phyloP scores from a whole-genome alignment of 495 filamentous ascomycete genomes.

The Beverwykella pulmonaria region DNA sequence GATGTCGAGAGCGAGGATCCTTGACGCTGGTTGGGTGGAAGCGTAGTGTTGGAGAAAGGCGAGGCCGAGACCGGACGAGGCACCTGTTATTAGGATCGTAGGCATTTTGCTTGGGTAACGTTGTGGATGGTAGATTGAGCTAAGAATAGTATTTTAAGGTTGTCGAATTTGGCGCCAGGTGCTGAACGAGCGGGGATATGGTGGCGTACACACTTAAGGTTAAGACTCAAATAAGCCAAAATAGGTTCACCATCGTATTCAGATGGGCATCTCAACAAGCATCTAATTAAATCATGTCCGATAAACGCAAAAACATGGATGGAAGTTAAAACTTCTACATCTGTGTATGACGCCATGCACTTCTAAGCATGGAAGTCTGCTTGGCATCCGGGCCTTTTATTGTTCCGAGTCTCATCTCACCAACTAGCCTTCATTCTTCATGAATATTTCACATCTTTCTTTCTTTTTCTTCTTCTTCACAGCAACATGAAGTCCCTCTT shows the following conservation, averaged over 20 bases:
- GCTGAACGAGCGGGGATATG: too few species aligned
- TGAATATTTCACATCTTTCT: too few species aligned
- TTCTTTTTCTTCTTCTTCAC: neutral
- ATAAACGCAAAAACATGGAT: too few species aligned
- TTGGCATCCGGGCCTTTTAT: neutral
- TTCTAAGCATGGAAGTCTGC: neutral
- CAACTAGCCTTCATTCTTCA: too few species aligned
- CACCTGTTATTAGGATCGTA: constrained; percentile 40
- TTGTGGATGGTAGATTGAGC: too few species aligned
- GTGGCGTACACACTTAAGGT: neutral
- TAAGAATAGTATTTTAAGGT: too few species aligned
- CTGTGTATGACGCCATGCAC: too few species aligned
- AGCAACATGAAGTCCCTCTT: neutral
- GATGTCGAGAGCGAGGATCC: constrained; percentile 28
- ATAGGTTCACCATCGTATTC: neutral
- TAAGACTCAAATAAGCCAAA: neutral
- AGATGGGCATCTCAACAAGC: too few species aligned
- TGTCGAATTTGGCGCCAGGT: too few species aligned
- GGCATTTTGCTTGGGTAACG: neutral
- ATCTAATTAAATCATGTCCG: too few species aligned
- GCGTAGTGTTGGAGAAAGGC: constrained; percentile 35
- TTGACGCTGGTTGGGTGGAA: neutral
- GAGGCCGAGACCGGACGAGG: constrained; percentile 40
- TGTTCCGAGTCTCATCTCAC: neutral
- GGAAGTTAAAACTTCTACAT: too few species aligned